These are phyloP conservation scores for Nigrograna mackinnonii DNA, from an alignment of 2,329 filamentous ascomycete species.

Conservation along the genomic window DNA sequence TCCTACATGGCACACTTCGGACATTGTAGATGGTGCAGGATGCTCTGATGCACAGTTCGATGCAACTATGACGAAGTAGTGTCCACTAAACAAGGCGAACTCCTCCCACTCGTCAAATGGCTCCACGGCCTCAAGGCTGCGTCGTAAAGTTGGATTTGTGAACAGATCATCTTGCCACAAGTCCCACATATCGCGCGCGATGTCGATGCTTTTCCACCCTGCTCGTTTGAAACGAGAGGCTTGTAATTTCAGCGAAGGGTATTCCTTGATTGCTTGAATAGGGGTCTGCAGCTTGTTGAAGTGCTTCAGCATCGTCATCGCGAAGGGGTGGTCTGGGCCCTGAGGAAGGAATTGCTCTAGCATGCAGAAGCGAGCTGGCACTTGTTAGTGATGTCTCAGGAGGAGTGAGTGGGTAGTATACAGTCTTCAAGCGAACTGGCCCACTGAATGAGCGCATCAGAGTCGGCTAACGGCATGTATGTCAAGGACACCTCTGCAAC, in stretches of 20 bases:
- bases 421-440: constrained; percentile 71
- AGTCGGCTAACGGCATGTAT: constrained; percentile 77
- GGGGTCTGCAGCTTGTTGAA: constrained; percentile 81
- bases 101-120: constrained; percentile 98
- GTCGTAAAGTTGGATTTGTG: constrained; percentile 63
- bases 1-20: not conserved
- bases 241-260: constrained; percentile 70
- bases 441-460: constrained; percentile 78
- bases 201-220: constrained; percentile 69
- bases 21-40: not conserved
- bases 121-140: constrained; percentile 70
- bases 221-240: constrained; percentile 65
- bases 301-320: constrained; percentile 80
- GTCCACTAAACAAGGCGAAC: constrained; percentile 79
- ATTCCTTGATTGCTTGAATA: constrained; percentile 72
- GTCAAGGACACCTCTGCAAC: constrained; percentile 89
- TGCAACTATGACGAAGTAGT: constrained; percentile 81
- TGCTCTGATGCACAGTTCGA: constrained; percentile 40
- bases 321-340: constrained; percentile 79
- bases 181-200: constrained; percentile 74
- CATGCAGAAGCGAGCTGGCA: constrained; percentile 76
- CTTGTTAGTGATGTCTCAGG: constrained; percentile 9
- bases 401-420: constrained; percentile 41
- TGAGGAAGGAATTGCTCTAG: constrained; percentile 86
- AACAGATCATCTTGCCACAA: constrained; percentile 75